Evolutionary conservation across 2,329 filamentous ascomycete species (phyloP).

Genomic region (Chaetomium strumarium): DNA sequence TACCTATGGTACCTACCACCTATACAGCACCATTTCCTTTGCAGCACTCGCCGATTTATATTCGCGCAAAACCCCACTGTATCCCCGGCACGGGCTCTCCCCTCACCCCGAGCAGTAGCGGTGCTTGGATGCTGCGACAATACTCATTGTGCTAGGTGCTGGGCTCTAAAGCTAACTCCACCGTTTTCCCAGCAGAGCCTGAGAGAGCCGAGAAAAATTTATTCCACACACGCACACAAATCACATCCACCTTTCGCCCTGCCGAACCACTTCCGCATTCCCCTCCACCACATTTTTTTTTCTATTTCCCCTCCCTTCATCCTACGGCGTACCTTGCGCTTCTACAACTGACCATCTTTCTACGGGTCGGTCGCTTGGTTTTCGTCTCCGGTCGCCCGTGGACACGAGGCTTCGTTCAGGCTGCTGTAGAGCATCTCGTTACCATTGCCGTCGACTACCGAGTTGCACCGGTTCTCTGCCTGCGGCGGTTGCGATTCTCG

Average conservation of each 20-base stretch:
- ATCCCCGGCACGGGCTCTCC: slow-evolving; percentile 1
- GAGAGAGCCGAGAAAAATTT: slow-evolving; percentile 35
- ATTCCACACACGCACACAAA: slow-evolving; percentile 37
- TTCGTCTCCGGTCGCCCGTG: slow-evolving; percentile 14
- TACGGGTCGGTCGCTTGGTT: slow-evolving; percentile 16
- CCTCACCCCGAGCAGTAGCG: slow-evolving; percentile 4
- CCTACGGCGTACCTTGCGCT: slow-evolving; percentile 12
- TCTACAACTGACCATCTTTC: slow-evolving; percentile 13
- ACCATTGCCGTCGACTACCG: slow-evolving; percentile 14
- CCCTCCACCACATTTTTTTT: slow-evolving; percentile 21
- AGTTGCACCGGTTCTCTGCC: slow-evolving; percentile 8
- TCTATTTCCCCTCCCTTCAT: slow-evolving; percentile 9
- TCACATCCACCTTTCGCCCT: slow-evolving; percentile 21
- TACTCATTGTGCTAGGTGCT: slow-evolving; percentile 17
- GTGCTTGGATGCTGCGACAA: slow-evolving; percentile 7
- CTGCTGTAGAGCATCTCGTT: slow-evolving; percentile 10
- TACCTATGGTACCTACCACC: not conserved
- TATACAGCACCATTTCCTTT: not conserved
- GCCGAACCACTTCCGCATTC: slow-evolving; percentile 20
- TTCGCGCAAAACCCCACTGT: slow-evolving; percentile 24
- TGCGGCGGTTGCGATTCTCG: slow-evolving; percentile 10
- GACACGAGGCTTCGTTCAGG: slow-evolving; percentile 12
- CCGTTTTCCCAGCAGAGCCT: slow-evolving; percentile 20
- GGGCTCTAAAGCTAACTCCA: slow-evolving; percentile 21
- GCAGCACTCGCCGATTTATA: slow-evolving; percentile 17